A percentile compares a stretch with the other conserved stretches of the same genome.
These are phyloP conservation scores for Novymonas esmeraldas DNA, from an alignment of 208 protist genomes.

Conservation along the genomic window DNA sequence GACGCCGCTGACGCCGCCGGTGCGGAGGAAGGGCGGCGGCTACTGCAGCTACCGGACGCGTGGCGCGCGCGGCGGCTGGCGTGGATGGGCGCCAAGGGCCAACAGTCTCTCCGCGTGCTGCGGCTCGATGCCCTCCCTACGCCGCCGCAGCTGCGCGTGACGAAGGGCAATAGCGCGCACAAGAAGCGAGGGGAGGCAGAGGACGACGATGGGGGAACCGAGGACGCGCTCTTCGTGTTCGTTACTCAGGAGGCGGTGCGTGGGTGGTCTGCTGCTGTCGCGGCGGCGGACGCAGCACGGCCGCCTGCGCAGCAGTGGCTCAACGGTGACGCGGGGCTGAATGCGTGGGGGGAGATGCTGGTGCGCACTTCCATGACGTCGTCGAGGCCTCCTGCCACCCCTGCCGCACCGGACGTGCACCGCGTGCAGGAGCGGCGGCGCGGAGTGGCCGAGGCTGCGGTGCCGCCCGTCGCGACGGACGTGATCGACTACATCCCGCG, in stretches of 20 bases:
- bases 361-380: too few species aligned
- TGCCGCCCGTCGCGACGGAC: neutral
- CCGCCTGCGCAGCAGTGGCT: slow-evolving; percentile 2
- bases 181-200: neutral
- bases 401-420: too few species aligned
- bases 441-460: too few species aligned
- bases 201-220: neutral
- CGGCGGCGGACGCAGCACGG: neutral
- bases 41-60: neutral
- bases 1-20: too few species aligned
- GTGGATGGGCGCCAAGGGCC: neutral
- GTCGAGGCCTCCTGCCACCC: neutral
- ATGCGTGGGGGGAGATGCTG: slow-evolving; percentile 15
- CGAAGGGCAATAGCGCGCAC: neutral
- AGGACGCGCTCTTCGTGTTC: slow-evolving; percentile 10
- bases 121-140: slow-evolving; percentile 6
- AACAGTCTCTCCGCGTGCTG: slow-evolving; percentile 10
- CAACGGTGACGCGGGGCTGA: neutral
- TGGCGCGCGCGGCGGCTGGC: neutral
- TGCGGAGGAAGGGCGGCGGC: neutral
- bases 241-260: slow-evolving; percentile 1
- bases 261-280: neutral
- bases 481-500: slow-evolving; percentile 5
- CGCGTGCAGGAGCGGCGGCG: neutral
- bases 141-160: neutral